phyloP scores from a whole-genome alignment of 148 eudicot genomes.

The Camellia granthamiana region DNA sequence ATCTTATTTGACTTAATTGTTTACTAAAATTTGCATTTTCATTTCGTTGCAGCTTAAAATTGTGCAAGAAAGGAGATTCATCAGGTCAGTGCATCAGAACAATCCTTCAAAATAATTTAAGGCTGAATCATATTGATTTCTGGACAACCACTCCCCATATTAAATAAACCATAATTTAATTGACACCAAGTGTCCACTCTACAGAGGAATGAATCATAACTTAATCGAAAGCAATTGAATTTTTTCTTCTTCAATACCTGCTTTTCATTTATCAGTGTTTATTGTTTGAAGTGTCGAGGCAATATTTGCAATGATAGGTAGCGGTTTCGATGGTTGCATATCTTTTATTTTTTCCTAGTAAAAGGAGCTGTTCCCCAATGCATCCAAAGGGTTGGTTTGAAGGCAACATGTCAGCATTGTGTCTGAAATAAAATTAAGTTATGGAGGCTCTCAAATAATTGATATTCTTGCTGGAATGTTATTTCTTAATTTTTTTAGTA shows the following conservation, averaged over 20 bases:
- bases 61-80: conserved; percentile 97
- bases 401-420: neutral
- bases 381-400: neutral
- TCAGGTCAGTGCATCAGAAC: conserved; percentile 55
- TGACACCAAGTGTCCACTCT: neutral
- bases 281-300: neutral
- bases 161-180: neutral
- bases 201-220: neutral
- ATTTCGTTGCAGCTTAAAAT: conserved; percentile 62
- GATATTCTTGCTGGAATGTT: neutral
- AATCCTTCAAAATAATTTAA: neutral
- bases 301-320: neutral
- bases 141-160: neutral
- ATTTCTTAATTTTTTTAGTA: neutral
- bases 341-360: neutral
- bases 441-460: neutral
- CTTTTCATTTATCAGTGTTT: neutral
- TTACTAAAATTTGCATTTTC: conserved; percentile 1
- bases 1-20: neutral
- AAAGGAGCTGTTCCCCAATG: conserved; percentile 8
- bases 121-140: neutral
- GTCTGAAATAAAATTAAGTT: neutral
- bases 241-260: neutral
- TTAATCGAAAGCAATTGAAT: neutral
- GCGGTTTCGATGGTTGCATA: neutral